Evolutionary conservation across 345 rosid species (phyloP).

Genomic region (Psidium guajava): DNA sequence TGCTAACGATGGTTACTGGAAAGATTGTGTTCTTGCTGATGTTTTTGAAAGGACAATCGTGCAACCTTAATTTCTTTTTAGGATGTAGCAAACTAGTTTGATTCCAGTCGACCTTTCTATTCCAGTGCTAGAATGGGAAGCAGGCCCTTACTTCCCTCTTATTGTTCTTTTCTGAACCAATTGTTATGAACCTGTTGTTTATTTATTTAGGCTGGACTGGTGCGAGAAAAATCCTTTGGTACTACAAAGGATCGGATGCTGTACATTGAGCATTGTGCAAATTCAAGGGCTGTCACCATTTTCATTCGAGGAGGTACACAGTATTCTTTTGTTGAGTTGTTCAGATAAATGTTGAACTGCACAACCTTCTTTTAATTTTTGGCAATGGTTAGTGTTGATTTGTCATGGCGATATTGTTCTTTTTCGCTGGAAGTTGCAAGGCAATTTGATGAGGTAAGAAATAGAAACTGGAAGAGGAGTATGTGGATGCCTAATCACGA

Average conservation of each 20-base stretch:
- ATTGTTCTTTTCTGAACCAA: neutral
- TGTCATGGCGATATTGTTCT: neutral
- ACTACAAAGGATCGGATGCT: conserved; percentile 78
- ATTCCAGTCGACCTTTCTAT: neutral
- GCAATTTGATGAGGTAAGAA: neutral
- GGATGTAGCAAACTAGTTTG: neutral
- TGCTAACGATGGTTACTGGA: neutral
- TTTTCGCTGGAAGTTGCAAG: neutral
- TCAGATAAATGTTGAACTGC: neutral
- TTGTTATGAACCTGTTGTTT: neutral
- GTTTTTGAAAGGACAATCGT: neutral
- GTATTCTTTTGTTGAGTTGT: neutral
- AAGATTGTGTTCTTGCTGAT: neutral
- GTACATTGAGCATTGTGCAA: conserved; percentile 71
- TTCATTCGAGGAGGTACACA: conserved; percentile 86
- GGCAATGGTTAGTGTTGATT: neutral
- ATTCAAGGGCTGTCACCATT: conserved; percentile 75
- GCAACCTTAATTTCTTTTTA: neutral
- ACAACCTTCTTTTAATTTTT: neutral
- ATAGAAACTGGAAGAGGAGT: neutral
- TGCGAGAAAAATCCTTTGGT: conserved; percentile 69
- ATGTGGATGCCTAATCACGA: neutral
- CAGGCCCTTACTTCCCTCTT: neutral
- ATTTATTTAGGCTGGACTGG: conserved; percentile 61
- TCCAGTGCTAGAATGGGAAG: neutral